Conservation (phyloP, 768 basidiomycete genomes). For the Pleurotus platypus region DNA sequence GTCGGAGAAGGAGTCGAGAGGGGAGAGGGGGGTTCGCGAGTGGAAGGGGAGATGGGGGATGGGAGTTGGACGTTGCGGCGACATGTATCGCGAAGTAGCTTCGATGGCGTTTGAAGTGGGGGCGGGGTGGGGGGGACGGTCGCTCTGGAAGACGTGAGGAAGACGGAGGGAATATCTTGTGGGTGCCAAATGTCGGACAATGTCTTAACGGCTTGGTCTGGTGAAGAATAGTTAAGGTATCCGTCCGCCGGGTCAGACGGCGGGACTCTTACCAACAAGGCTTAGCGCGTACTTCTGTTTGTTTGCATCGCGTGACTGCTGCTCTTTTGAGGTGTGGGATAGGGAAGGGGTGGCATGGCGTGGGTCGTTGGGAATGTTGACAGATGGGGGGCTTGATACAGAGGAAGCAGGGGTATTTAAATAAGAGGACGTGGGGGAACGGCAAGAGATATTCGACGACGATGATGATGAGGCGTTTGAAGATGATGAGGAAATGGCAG, state of each 20-base stretch:
- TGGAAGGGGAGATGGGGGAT: slow-evolving; percentile 51
- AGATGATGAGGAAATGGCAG: slow-evolving; percentile 38
- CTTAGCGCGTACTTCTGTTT: slow-evolving; percentile 54
- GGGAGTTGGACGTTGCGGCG: slow-evolving; percentile 41
- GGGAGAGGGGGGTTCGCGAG: slow-evolving; percentile 27
- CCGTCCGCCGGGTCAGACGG: background rate
- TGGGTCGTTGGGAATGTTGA: slow-evolving; percentile 29
- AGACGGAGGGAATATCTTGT: slow-evolving; percentile 66
- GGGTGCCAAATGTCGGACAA: slow-evolving; percentile 79
- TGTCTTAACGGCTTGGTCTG: slow-evolving; percentile 79
- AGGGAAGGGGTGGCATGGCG: slow-evolving; percentile 26
- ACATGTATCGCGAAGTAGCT: slow-evolving; percentile 2
- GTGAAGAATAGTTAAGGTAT: slow-evolving; percentile 13
- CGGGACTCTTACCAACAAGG: slow-evolving; percentile 60
- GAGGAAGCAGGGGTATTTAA: slow-evolving; percentile 59
- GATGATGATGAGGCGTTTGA: slow-evolving; percentile 15
- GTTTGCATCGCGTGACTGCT: slow-evolving; percentile 25
- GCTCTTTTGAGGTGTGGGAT: slow-evolving; percentile 28
- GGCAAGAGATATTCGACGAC: slow-evolving; percentile 20
- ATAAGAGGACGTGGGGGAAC: slow-evolving; percentile 39
- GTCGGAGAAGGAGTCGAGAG: slow-evolving; percentile 24
- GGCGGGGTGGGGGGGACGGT: slow-evolving; percentile 19
- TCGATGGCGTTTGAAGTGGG: slow-evolving; percentile 1
- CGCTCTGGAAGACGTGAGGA: slow-evolving; percentile 32
- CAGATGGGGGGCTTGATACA: slow-evolving; percentile 41